Evolutionary conservation across 2,329 filamentous ascomycete genomes (phyloP).

Genomic region (Fusarium newnesense): DNA sequence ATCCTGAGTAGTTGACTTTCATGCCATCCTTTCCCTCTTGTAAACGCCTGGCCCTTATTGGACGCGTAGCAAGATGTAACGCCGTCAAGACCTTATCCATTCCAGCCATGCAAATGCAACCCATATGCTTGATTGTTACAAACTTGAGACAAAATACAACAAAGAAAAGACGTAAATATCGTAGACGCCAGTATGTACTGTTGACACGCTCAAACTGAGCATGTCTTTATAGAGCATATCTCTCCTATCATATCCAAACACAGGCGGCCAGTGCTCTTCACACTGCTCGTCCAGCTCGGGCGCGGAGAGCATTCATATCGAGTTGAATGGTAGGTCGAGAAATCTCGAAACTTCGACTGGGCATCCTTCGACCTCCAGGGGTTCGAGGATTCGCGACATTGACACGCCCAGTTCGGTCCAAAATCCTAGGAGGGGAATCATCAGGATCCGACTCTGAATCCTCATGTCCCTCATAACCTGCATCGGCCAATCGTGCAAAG

Average conservation of each 20-base stretch:
- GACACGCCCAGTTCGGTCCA: conserved; percentile 64
- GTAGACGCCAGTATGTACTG: conserved; percentile 13
- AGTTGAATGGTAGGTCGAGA: conserved; percentile 50
- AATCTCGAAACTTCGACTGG: conserved; percentile 68
- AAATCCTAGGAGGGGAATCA: conserved; percentile 57
- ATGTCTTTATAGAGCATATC: not conserved
- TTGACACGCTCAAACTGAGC: not conserved
- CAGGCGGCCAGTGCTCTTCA: conserved; percentile 40
- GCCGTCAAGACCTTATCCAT: conserved; percentile 32
- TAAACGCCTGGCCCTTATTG: conserved; percentile 35
- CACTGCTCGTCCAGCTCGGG: conserved; percentile 40
- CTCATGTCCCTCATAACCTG: conserved; percentile 61
- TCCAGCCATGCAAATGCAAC: conserved; percentile 32
- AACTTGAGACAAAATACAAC: conserved; percentile 32
- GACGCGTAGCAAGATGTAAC: conserved; percentile 27
- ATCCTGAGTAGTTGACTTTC: conserved; percentile 22
- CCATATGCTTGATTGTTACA: conserved; percentile 32
- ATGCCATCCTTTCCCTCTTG: conserved; percentile 29
- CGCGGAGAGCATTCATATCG: conserved; percentile 40
- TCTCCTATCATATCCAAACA: conserved; percentile 30
- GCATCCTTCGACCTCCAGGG: conserved; percentile 62
- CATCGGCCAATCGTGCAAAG: conserved; percentile 81
- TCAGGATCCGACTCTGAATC: conserved; percentile 56
- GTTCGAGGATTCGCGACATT: conserved; percentile 68
- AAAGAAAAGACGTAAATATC: conserved; percentile 30